Percentiles rank a stretch among this genome's conserved stretches.
phyloP scores from a whole-genome alignment of 805 yeast genomes.

The Cyberlindnera mrakii region DNA sequence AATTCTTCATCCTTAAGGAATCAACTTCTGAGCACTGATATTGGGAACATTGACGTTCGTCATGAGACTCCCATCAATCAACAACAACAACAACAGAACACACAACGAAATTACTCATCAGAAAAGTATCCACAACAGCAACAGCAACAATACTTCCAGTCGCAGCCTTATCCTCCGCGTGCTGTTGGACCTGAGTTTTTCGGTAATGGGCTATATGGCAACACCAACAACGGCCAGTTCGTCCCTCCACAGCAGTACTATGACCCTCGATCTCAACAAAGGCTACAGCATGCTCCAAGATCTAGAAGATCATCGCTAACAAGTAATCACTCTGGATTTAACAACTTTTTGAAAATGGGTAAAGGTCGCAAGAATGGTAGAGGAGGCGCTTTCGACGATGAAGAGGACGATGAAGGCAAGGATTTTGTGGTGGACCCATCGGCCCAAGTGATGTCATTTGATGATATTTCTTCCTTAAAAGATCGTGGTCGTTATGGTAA shows the following conservation, averaged over 20 bases:
- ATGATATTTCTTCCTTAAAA: conserved; percentile 56
- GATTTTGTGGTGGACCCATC: conserved; percentile 26
- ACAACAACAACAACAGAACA: background rate
- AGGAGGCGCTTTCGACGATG: conserved; percentile 25
- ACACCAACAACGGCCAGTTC: conserved; percentile 11
- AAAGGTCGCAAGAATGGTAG: conserved; percentile 3
- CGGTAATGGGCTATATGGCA: conserved; percentile 4
- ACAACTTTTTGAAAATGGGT: conserved; percentile 9
- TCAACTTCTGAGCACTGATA: conserved; percentile 31
- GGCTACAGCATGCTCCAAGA: conserved; percentile 5
- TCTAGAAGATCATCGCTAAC: conserved; percentile 17
- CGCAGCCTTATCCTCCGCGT: conserved; percentile 15
- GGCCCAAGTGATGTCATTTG: conserved; percentile 45
- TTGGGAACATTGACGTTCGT: conserved; percentile 40
- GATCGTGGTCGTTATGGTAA: conserved; percentile 65
- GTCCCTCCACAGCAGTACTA: background rate
- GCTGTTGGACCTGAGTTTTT: background rate
- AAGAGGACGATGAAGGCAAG: conserved; percentile 32
- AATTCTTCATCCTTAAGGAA: conserved; percentile 22
- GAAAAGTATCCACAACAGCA: conserved; percentile 9
- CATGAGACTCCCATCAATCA: conserved; percentile 32
- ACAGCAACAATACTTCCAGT: conserved; percentile 7
- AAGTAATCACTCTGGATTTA: conserved; percentile 11
- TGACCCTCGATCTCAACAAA: background rate
- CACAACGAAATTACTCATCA: background rate